Base-by-base conservation (phyloP, 768 basidiomycete genomes). In the Russula emetica region DNA sequence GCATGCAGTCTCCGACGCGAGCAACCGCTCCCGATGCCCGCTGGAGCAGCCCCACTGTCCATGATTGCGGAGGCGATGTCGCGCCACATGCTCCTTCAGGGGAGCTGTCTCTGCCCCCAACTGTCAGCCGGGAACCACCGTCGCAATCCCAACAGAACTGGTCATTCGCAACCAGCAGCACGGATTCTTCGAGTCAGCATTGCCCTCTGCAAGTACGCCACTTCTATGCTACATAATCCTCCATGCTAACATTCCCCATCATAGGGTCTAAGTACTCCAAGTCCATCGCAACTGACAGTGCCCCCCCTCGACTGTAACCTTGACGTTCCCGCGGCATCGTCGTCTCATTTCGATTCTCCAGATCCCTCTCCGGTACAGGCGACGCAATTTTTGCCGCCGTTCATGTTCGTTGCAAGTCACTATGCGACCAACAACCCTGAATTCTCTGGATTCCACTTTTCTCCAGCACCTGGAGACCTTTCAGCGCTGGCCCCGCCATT, bases 321-420 rank as follows among this genome's bases (percentile, higher is more conserved):
- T n/a, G 22, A 55, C n/a, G n/a, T 14, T 7, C 45, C 51, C 22
- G 22, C 58, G 47, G 1, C 38, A 13, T 34, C 63, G 44, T 40
- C 63, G 38, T 34, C 59, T 55, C 58, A 64, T 60, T 64, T 49
- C 38, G 63, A 64, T 55, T 60, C 63, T 10, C 53, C 63, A 11
- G 63, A 64, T 49, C 63, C 53, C 8, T 64, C 58, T 50, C 63
- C 63, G 30, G 28, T 34, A 42, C 45, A 4, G 8, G 38, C 38
- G 38, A 55, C 58, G 11, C 57, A 8, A 9, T 26, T 38, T 30
- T 20, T 64, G 45, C 47, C 58, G 22, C 63, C 63, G 8, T 64
- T 64, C 20, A 60, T 60, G 45, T 60, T 60, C 13, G 53, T 64
- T 2, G 38, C 58, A 7, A 28, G 53, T 34, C 58, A 60, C 49